Base-by-base conservation (phyloP, 257 asterid genomes). In the Capsicum rhomboideum region DNA sequence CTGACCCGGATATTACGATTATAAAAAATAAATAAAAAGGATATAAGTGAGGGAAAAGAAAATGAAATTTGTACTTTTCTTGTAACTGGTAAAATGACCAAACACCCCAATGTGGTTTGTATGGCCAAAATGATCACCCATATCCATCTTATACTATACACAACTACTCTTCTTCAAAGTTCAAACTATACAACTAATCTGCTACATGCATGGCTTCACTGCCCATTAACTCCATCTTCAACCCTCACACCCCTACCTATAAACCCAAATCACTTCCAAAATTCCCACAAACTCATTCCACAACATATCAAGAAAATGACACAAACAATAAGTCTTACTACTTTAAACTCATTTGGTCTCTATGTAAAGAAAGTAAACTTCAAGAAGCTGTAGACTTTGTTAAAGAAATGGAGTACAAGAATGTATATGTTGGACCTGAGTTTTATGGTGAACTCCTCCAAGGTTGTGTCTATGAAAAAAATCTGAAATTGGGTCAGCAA, bases 401-500 rank as follows among this genome's bases (percentile, higher is more conserved):
- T 56, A 79, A 77, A 23, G 29, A 80, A 59, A 79, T 87, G 86
- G 88, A 85, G 61, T 63, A 8, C 83, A 29, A 44, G 46, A 44
- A 85, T 46, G 67, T 82, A 11, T 18, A 23, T 13, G 21, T 83
- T 85, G 86, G 83, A 64, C 83, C 87, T 26, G 87, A 87, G 37
- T 55, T 84, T 58, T 84, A 84, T 29, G 81, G 86, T 8, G 88
- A 87, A 79, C 77, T 87, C 18, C 88, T 87, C 28, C 90, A 87
- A 78, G 84, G 80, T 77, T 88, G 90, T 77, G 84, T 83, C 64
- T 66, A 83, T 77, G 84, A 69, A 42, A 72, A 82, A 61, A 61
- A 88, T 37, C 77, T 80, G 17, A 69, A 61, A 31, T 64, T 85
- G 84, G 90, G 88, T 28, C 85, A 72, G 87, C 85, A 83, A 83